phyloP scores from a whole-genome alignment of 441 rosid genomes.

The Arabidopsis hybrid region DNA sequence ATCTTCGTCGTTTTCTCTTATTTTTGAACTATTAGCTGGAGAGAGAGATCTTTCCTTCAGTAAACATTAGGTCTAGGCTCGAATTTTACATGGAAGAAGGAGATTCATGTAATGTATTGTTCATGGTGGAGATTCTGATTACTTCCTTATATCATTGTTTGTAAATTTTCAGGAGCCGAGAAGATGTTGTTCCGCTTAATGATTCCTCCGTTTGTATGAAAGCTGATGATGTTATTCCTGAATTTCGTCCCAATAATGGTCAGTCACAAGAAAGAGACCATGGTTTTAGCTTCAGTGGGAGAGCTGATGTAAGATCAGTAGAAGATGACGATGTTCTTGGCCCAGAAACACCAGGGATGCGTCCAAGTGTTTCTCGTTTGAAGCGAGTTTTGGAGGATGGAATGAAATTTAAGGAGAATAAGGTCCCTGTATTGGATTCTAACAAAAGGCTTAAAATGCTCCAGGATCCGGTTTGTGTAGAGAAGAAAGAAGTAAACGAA shows the following conservation, averaged over 20 bases:
- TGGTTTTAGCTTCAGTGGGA: constrained; percentile 39
- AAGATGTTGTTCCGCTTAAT: constrained; percentile 24
- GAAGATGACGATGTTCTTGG: constrained; percentile 54
- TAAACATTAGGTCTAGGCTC: constrained; percentile 22
- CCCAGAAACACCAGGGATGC: constrained; percentile 84
- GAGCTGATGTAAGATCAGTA: constrained; percentile 35
- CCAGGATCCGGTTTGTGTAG: constrained; percentile 47
- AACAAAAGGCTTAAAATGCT: constrained; percentile 67
- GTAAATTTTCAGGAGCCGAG: constrained; percentile 17
- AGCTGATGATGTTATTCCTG: constrained; percentile 17
- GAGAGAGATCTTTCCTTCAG: background rate
- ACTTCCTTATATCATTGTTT: background rate
- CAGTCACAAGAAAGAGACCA: constrained; percentile 43
- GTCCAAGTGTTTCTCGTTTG: constrained; percentile 61
- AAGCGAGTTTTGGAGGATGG: constrained; percentile 72
- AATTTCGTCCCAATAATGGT: constrained; percentile 19
- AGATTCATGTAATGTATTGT: no score
- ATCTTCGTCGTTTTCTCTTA: constrained; percentile 19
- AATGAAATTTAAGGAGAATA: constrained; percentile 47
- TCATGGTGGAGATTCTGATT: constrained; percentile 14
- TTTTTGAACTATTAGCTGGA: constrained; percentile 1
- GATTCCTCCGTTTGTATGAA: constrained; percentile 15
- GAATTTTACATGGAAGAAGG: background rate
- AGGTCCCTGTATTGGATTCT: constrained; percentile 47
- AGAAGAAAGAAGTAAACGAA: constrained; percentile 55